phyloP scores from a whole-genome alignment of 805 yeast species.

The Saccharomyces kudriavzevii region DNA sequence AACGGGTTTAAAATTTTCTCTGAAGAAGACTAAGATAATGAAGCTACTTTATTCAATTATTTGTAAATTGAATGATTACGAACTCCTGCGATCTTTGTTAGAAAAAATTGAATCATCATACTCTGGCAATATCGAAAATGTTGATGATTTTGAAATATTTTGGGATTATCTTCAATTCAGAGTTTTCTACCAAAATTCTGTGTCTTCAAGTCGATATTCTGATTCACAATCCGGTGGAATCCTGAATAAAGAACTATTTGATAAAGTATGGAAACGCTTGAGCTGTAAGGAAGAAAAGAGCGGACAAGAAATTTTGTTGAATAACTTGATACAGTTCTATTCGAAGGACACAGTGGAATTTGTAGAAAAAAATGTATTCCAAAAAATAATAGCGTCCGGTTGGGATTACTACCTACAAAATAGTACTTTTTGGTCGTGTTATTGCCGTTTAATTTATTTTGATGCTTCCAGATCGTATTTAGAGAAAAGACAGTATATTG shows the following conservation, averaged over 20 bases:
- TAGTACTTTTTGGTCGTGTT: slow-evolving; percentile 23
- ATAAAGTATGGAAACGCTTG: slow-evolving; percentile 15
- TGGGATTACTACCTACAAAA: slow-evolving; percentile 16
- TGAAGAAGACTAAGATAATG: slow-evolving; percentile 18
- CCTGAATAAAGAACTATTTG: slow-evolving; percentile 9
- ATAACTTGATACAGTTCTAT: slow-evolving; percentile 19
- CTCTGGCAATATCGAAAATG: slow-evolving; percentile 12
- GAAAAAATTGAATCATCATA: slow-evolving; percentile 9
- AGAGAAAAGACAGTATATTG: slow-evolving; percentile 19
- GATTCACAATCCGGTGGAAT: background rate
- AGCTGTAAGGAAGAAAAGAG: slow-evolving; percentile 8
- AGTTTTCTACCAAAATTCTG: slow-evolving; percentile 13
- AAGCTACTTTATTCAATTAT: slow-evolving; percentile 16
- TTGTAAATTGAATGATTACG: slow-evolving; percentile 16
- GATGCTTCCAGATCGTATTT: slow-evolving; percentile 20
- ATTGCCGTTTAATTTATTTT: slow-evolving; percentile 21
- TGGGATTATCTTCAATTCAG: slow-evolving; percentile 27
- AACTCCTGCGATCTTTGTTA: slow-evolving; percentile 10
- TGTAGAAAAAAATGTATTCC: slow-evolving; percentile 19
- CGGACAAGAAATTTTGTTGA: slow-evolving; percentile 16
- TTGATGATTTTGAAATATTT: slow-evolving; percentile 24
- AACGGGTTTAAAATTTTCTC: slow-evolving; percentile 15
- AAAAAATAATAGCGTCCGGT: slow-evolving; percentile 12
- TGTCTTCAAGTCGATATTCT: slow-evolving; percentile 14
- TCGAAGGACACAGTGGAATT: slow-evolving; percentile 14